phyloP scores from a whole-genome alignment of 208 protist species.

The Tritrichomonas musculus region DNA sequence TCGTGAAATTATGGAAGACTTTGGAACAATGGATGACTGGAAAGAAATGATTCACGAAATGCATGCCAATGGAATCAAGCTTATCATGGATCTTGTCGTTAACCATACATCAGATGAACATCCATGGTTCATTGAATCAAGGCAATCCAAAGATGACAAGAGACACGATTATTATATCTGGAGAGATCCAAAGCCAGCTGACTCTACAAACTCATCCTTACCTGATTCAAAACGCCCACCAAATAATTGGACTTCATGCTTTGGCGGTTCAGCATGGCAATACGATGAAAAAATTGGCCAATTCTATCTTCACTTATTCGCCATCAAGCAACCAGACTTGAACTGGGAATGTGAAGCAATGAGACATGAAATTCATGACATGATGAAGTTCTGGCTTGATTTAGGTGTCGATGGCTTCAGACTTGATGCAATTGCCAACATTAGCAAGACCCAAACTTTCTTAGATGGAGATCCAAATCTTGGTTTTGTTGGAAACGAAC shows the following conservation, averaged over 20 bases:
- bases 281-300: not conserved
- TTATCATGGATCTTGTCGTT: not conserved
- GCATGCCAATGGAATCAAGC: not conserved
- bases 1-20: not conserved
- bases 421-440: too few species aligned
- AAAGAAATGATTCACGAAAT: not conserved
- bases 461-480: too few species aligned
- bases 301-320: not conserved
- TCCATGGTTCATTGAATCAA: not conserved
- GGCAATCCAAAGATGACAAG: too few species aligned
- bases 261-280: not conserved
- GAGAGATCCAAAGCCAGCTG: not conserved
- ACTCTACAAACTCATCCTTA: too few species aligned
- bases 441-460: too few species aligned
- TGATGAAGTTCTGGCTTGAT: not conserved
- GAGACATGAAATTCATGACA: not conserved
- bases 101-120: not conserved
- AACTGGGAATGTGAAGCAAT: not conserved
- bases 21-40: not conserved
- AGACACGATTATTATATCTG: not conserved
- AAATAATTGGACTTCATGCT: not conserved
- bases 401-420: not conserved
- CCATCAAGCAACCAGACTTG: not conserved
- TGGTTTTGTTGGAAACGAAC: too few species aligned
- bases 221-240: too few species aligned